Evolutionary conservation across 441 rosid species (phyloP), one percentile per base, ranked within the genome.

Genomic region (Croton setiger): DNA sequence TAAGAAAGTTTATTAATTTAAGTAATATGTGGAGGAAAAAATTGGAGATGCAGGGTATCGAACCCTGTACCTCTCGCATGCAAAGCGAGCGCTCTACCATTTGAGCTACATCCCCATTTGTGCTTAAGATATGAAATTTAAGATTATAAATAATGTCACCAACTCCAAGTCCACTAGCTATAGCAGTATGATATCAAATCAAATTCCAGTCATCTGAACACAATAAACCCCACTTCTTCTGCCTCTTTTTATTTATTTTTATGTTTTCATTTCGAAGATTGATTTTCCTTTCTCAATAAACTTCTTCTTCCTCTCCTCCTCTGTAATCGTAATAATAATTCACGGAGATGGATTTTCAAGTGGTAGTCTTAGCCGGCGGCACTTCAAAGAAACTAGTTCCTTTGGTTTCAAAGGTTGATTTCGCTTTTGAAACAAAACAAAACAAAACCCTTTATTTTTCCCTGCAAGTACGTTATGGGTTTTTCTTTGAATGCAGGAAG

Each of bases 11-110:
- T 37, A 4, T 37, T 3, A 37, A 37, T 4, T 7, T 7, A 37
- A 37, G 0, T 7, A 37, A 7, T 7, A 37, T 3, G 5, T 3
- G 7, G 3, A 37, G 39, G 6, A 36, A 37, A 37, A 1, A 37
- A 37, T 45, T 89, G 97, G 91, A 90, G 86, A 83, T 85, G 98
- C 95, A 83, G 89, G 93, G 88, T 56, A 92, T 92, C 96, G 89
- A 90, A 88, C 92, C 90, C 89, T 81, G 92, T 88, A 78, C 95
- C 93, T 91, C 94, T 84, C 95, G 91, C 97, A 91, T 88, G 96
- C 97, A 84, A 92, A 92, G 96, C 96, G 89, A 85, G 97, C 96
- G 91, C 96, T 92, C n/a, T 48, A 12, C n/a, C 52, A 14, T 48
- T 48, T 48, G 52, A 48, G 52, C 52, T 48, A 48, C 52, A 15